Evolutionary conservation across 2,329 filamentous ascomycete species (phyloP).

Genomic region (Paecilomyces formosus): DNA sequence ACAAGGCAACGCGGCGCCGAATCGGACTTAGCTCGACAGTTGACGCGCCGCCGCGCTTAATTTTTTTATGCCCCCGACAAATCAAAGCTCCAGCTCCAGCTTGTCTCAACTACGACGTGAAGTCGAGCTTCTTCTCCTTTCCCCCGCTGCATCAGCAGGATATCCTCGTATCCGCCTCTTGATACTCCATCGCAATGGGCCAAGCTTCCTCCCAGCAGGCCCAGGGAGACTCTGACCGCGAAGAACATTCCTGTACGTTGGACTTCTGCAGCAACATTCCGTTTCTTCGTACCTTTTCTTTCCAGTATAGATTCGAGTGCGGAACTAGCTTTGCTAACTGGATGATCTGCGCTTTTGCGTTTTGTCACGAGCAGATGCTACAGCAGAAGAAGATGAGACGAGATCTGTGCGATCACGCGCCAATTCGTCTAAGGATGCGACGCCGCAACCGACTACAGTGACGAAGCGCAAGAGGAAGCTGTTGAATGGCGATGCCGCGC

Average conservation of each 20-base stretch:
- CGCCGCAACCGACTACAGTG: neutral
- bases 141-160: neutral
- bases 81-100: neutral
- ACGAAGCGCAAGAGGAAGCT: slow-evolving; percentile 9
- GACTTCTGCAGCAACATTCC: neutral
- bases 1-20: no score
- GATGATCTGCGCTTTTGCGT: neutral
- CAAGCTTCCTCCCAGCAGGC: slow-evolving; percentile 12
- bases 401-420: neutral
- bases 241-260: slow-evolving; percentile 7
- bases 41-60: neutral
- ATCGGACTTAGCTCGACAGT: neutral
- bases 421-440: neutral
- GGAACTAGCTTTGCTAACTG: neutral
- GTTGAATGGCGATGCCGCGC: slow-evolving; percentile 2
- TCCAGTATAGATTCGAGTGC: neutral
- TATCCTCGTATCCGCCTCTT: neutral
- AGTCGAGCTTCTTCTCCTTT: neutral
- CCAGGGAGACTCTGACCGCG: slow-evolving; percentile 1
- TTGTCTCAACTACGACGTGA: neutral
- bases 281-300: no score
- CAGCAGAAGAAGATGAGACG: neutral
- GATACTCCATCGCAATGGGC: slow-evolving; percentile 8
- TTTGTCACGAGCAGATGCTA: neutral
- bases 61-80: neutral